Evolutionary conservation across 2,329 filamentous ascomycete species (phyloP).

Genomic region (Pyricularia sp.): DNA sequence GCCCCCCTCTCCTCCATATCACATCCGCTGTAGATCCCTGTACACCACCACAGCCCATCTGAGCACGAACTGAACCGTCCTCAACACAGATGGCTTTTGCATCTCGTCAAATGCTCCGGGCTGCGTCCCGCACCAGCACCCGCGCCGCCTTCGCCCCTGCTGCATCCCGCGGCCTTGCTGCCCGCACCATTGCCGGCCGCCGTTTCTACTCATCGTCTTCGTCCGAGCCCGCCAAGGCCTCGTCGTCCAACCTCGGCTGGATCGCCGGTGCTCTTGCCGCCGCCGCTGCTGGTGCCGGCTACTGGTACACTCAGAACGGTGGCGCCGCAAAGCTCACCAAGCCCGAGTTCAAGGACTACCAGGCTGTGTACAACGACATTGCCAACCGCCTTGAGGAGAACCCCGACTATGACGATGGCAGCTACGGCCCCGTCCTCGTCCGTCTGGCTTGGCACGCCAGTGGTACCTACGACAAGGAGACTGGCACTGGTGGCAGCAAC

Average conservation of each 20-base stretch:
- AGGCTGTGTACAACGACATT: conserved; percentile 86
- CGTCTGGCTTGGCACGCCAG: conserved; percentile 89
- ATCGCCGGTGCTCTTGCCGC: conserved; percentile 41
- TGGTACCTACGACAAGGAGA: conserved; percentile 83
- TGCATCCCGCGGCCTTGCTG: conserved; percentile 41
- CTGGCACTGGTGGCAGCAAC: conserved; percentile 83
- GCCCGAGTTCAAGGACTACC: conserved; percentile 78
- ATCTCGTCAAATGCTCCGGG: conserved; percentile 42
- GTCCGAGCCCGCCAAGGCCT: conserved; percentile 33
- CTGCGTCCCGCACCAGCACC: conserved; percentile 44
- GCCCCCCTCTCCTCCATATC: background rate
- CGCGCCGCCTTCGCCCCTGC: conserved; percentile 43
- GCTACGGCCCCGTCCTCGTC: conserved; percentile 83
- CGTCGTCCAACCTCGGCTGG: conserved; percentile 34
- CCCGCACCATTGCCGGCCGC: conserved; percentile 53
- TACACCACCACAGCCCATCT: background rate
- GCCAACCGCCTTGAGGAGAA: conserved; percentile 71
- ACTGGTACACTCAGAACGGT: conserved; percentile 47
- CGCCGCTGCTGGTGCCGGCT: conserved; percentile 52
- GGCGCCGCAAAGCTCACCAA: conserved; percentile 44
- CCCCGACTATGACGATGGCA: conserved; percentile 92
- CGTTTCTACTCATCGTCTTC: conserved; percentile 69
- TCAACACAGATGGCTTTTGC: conserved; percentile 28
- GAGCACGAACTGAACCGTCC: background rate
- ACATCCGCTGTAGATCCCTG: background rate